Conservation (phyloP, 1,139 yeast species). For the Suhomyces anneliseae region DNA sequence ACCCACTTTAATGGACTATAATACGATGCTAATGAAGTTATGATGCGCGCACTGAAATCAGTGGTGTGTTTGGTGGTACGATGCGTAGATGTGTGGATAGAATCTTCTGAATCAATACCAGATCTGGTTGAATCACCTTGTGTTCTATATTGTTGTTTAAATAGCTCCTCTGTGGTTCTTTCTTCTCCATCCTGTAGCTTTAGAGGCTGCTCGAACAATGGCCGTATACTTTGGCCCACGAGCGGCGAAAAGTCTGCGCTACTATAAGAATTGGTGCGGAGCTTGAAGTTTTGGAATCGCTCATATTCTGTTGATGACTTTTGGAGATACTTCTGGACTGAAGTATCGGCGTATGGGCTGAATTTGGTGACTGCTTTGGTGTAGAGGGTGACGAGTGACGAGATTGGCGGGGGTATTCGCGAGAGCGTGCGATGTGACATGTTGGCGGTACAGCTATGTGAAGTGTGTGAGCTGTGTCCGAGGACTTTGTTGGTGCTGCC, state of each 20-base stretch:
- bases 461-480: too few relatives aligned
- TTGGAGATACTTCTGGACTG: slow-evolving; percentile 16
- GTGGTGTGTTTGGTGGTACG: slow-evolving; percentile 19
- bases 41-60: slow-evolving; percentile 23
- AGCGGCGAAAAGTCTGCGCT: slow-evolving; percentile 25
- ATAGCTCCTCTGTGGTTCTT: slow-evolving; percentile 17
- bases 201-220: slow-evolving; percentile 20
- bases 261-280: slow-evolving; percentile 16
- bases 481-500: too few relatives aligned
- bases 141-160: slow-evolving; percentile 6
- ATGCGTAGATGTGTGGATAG: slow-evolving; percentile 14
- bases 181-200: slow-evolving; percentile 16
- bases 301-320: slow-evolving; percentile 21
- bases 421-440: slow-evolving; percentile 18
- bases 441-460: not conserved
- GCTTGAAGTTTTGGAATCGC: slow-evolving; percentile 21
- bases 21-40: slow-evolving; percentile 23
- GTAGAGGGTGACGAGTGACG: slow-evolving; percentile 14
- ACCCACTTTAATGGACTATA: slow-evolving; percentile 20
- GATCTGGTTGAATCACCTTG: not conserved
- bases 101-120: slow-evolving; percentile 4
- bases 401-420: slow-evolving; percentile 18
- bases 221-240: slow-evolving; percentile 17
- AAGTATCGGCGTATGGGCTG: slow-evolving; percentile 6
- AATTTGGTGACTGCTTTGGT: slow-evolving; percentile 10